These are phyloP conservation scores for Neopestalotiopsis sp. DNA, from an alignment of 2,329 filamentous ascomycete species.

Conservation along the genomic window DNA sequence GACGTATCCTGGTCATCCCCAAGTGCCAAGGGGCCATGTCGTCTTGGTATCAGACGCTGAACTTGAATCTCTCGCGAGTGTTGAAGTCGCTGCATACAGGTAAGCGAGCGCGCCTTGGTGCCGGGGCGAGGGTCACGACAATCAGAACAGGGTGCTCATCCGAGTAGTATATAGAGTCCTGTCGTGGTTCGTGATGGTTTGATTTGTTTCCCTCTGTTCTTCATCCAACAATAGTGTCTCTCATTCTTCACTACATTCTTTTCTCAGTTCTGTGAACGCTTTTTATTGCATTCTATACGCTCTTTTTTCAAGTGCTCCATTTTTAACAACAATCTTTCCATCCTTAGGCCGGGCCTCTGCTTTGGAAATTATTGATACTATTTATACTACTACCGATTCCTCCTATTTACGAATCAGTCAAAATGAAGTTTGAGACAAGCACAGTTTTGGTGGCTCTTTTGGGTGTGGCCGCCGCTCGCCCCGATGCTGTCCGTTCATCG, in stretches of 20 bases:
- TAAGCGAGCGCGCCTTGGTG: neutral
- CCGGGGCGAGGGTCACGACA: conserved; percentile 1
- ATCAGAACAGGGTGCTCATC: neutral
- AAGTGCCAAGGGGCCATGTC: conserved; percentile 24
- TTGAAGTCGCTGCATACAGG: neutral
- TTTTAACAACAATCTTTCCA: conserved; percentile 25
- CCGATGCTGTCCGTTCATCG: conserved; percentile 30
- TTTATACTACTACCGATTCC: neutral
- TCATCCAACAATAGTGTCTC: conserved; percentile 33
- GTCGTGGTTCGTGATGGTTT: neutral
- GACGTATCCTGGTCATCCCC: conserved; percentile 23
- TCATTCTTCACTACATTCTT: conserved; percentile 35
- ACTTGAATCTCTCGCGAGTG: conserved; percentile 26
- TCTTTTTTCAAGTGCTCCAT: conserved; percentile 27
- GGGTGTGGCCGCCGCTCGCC: conserved; percentile 36
- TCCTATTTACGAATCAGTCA: conserved; percentile 25
- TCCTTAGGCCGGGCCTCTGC: conserved; percentile 34
- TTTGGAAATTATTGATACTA: conserved; percentile 19
- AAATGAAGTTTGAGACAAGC: conserved; percentile 38
- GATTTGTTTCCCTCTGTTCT: conserved; percentile 21
- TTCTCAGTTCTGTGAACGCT: conserved; percentile 39
- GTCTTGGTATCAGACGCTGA: conserved; percentile 29
- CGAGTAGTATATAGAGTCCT: conserved; percentile 16
- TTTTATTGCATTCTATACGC: conserved; percentile 27
- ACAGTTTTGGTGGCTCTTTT: conserved; percentile 33